Percentiles rank a stretch among this genome's conserved stretches.
Evolutionary conservation across 2,329 filamentous ascomycete genomes (phyloP).

Genomic region (Fusarium fujikuroi): DNA sequence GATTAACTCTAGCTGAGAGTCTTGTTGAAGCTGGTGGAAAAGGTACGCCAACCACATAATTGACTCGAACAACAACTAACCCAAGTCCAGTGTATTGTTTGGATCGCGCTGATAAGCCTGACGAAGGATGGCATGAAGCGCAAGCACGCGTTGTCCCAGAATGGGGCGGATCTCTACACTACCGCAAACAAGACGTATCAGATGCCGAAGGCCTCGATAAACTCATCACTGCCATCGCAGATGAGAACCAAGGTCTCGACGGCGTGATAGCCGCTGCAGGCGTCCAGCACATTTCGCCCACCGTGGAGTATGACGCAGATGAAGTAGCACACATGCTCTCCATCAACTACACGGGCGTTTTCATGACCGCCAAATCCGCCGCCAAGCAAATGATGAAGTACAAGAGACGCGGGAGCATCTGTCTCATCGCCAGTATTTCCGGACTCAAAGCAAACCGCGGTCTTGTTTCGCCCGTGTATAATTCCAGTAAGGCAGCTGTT

Average conservation of each 20-base stretch:
- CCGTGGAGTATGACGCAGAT: slow-evolving; percentile 81
- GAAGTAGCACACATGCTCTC: slow-evolving; percentile 82
- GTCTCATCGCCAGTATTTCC: slow-evolving; percentile 75
- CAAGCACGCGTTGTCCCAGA: slow-evolving; percentile 64
- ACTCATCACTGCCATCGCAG: slow-evolving; percentile 74
- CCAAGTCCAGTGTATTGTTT: background rate
- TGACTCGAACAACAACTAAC: accelerated
- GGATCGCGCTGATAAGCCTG: slow-evolving; percentile 45
- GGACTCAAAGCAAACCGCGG: slow-evolving; percentile 74
- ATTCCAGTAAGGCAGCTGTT: slow-evolving; percentile 81
- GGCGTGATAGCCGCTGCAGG: slow-evolving; percentile 77
- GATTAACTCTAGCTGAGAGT: slow-evolving; percentile 80
- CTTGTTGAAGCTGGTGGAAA: slow-evolving; percentile 82
- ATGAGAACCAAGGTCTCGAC: slow-evolving; percentile 77
- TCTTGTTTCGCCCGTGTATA: slow-evolving; percentile 72
- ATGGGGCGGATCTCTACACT: slow-evolving; percentile 73
- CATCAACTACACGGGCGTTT: slow-evolving; percentile 84
- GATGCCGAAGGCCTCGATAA: slow-evolving; percentile 75
- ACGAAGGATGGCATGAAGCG: slow-evolving; percentile 71
- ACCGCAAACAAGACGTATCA: slow-evolving; percentile 84
- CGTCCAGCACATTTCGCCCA: slow-evolving; percentile 84
- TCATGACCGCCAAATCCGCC: slow-evolving; percentile 87
- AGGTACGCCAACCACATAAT: slow-evolving; percentile 50
- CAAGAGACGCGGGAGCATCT: slow-evolving; percentile 68
- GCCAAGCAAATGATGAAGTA: slow-evolving; percentile 78